Conservation (phyloP, 306 rosid genomes). For the Vigna nakashimae region DNA sequence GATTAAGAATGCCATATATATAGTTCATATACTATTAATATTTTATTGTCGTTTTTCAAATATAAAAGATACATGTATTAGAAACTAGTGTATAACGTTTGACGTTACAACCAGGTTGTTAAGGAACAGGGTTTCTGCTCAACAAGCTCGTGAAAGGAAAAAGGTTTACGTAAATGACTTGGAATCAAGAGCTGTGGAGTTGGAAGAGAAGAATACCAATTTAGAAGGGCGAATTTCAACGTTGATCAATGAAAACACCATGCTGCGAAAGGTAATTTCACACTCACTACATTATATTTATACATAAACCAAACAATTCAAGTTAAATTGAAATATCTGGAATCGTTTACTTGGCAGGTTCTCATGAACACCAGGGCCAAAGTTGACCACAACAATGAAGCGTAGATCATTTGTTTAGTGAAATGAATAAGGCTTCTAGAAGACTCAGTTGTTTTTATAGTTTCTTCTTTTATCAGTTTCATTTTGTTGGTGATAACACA, state of each 20-base stretch:
- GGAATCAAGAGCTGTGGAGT: conserved; percentile 66
- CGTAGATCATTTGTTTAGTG: conserved; percentile 27
- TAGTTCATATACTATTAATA: no score
- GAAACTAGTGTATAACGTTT: neutral
- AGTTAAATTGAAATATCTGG: neutral
- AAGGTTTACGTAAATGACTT: conserved; percentile 76
- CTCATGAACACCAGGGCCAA: conserved; percentile 70
- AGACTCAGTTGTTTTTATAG: no score
- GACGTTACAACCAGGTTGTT: conserved; percentile 52
- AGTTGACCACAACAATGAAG: conserved; percentile 53
- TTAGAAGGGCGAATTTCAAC: conserved; percentile 82
- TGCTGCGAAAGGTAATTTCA: conserved; percentile 63
- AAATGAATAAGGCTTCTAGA: neutral
- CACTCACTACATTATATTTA: neutral
- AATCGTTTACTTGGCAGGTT: conserved; percentile 48
- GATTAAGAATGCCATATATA: no score
- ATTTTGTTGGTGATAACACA: no score
- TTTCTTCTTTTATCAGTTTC: no score
- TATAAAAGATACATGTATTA: no score
- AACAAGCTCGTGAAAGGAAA: conserved; percentile 89
- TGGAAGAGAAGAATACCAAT: conserved; percentile 70
- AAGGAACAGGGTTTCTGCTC: conserved; percentile 89
- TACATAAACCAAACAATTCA: no score
- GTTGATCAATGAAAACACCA: conserved; percentile 64
- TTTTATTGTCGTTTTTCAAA: no score